Evolutionary conservation across 2,329 filamentous ascomycete species (phyloP), one percentile per base, ranked within the genome.

Genomic region (Chrysosporium queenslandicum): DNA sequence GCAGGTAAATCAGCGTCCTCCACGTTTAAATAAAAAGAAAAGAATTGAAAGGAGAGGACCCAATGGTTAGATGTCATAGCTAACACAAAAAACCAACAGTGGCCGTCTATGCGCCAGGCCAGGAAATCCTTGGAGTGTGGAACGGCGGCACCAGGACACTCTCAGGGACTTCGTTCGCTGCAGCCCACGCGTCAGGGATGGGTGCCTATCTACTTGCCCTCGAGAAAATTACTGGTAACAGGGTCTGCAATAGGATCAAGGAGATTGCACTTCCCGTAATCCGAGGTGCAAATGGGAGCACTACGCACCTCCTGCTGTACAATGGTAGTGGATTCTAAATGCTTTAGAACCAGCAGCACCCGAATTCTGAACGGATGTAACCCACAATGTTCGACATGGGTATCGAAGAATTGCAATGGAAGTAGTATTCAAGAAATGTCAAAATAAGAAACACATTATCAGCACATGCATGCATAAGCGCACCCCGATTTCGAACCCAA

Each of bases 71-170:
- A n/a, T n/a, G n/a, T n/a, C n/a, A n/a, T 25, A 7, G 36, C 16
- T 32, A n/a, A 9, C 2, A 43, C 12, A 27, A 43, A 27, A 20
- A 37, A 37, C 21, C 4, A 21, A 20, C 9, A 58, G 72, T 80
- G 39, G 78, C 80, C 60, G 64, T 81, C 60, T 81, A 76, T 58
- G 78, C 77, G 11, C 78, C 79, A 0, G 79, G 79, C 37, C 69
- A 74, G 55, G 58, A 72, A 56, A 73, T 81, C 53, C 65, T 76
- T 8, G 74, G 70, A 12, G 69, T 66, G 20, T 65, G 66, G 54
- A 71, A 68, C 39, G 69, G 72, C 50, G 70, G 75, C 57, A 11
- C 25, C 6, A 25, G 30, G n/a, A 62, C 60, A 52, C 60, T 66
- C 34, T 67, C 63, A 18, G 66, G 66, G 47, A 68, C 66, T 37